Conservation (phyloP, 1,284 basidiomycete species). For the Laetiporus sulphureus region DNA sequence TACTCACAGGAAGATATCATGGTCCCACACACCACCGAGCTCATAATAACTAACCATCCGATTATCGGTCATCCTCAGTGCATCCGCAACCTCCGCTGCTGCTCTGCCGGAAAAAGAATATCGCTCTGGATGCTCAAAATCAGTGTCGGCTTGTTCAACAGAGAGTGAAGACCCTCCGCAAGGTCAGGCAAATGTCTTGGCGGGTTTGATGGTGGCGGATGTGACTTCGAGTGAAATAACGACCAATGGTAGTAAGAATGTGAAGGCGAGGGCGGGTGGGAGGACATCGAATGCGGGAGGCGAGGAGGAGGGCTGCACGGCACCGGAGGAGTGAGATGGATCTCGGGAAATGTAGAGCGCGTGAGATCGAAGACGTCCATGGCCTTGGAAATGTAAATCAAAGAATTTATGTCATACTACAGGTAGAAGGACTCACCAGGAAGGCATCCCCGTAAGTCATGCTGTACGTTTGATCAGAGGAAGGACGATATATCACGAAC, state of each 20-base stretch:
- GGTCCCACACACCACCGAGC: constrained; percentile 96
- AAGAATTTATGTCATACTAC: constrained; percentile 98
- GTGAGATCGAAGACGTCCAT: constrained; percentile 99
- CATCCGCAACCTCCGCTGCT: constrained; percentile 96
- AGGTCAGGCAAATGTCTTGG: constrained; percentile 78
- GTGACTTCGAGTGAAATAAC: constrained; percentile 58
- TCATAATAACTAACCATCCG: constrained; percentile 91
- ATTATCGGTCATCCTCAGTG: constrained; percentile 86
- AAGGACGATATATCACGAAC: constrained; percentile 28
- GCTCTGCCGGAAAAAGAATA: constrained; percentile 95
- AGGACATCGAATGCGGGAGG: constrained; percentile 18
- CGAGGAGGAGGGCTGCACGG: constrained; percentile 19
- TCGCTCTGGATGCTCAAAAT: constrained; percentile 96
- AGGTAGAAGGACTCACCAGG: constrained; percentile 92
- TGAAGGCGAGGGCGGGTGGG: constrained; percentile 22
- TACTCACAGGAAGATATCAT: constrained; percentile 87
- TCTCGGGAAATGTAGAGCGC: constrained; percentile 62
- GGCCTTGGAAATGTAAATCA: constrained; percentile 97
- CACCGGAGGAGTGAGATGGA: constrained; percentile 42
- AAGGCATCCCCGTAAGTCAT: neutral
- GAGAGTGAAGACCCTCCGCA: constrained; percentile 74
- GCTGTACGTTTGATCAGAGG: neutral
- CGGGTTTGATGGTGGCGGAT: constrained; percentile 61
- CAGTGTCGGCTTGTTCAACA: constrained; percentile 76
- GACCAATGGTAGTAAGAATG: constrained; percentile 25